These are phyloP conservation scores for Madurella mycetomatis DNA, from an alignment of 2,329 filamentous ascomycete genomes.

Conservation along the genomic window DNA sequence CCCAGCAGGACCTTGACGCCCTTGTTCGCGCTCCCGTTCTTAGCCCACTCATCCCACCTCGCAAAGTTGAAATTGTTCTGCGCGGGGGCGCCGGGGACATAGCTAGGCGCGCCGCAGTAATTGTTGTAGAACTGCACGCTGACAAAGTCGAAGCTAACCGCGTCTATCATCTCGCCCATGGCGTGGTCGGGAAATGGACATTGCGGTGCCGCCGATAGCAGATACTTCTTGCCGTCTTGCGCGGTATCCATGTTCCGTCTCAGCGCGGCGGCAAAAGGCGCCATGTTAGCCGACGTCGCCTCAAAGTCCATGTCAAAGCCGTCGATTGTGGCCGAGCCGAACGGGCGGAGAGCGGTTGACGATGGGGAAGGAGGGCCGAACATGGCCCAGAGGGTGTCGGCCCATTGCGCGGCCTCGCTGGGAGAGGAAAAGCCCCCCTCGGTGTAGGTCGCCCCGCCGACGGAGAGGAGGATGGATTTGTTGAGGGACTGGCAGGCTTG, in stretches of 20 bases:
- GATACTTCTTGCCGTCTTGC: constrained; percentile 48
- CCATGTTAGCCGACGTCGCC: constrained; percentile 54
- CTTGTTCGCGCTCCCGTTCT: constrained; percentile 51
- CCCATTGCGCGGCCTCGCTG: constrained; percentile 49
- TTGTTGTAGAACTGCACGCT: constrained; percentile 68
- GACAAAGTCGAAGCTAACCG: constrained; percentile 55
- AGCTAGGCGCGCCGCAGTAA: constrained; percentile 56
- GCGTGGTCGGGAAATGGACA: constrained; percentile 62
- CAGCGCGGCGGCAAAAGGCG: constrained; percentile 55
- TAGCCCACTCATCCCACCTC: constrained; percentile 64
- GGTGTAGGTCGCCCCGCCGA: constrained; percentile 66
- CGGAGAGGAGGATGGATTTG: constrained; percentile 68
- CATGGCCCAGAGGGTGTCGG: constrained; percentile 63
- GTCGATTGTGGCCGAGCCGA: constrained; percentile 61
- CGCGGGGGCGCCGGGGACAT: constrained; percentile 36
- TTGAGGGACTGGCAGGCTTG: constrained; percentile 56
- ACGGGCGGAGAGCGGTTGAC: constrained; percentile 55
- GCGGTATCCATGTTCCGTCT: constrained; percentile 50
- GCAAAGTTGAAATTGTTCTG: constrained; percentile 58
- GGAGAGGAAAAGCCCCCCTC: constrained; percentile 61
- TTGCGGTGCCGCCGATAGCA: constrained; percentile 63
- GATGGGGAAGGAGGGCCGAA: constrained; percentile 55
- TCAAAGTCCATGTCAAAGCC: constrained; percentile 79
- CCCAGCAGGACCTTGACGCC: constrained; percentile 60
- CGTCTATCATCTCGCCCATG: constrained; percentile 51